Evolutionary conservation across 495 filamentous ascomycete species (phyloP), one percentile per base, ranked within the genome.

Genomic region (Penicillium nucicola): DNA sequence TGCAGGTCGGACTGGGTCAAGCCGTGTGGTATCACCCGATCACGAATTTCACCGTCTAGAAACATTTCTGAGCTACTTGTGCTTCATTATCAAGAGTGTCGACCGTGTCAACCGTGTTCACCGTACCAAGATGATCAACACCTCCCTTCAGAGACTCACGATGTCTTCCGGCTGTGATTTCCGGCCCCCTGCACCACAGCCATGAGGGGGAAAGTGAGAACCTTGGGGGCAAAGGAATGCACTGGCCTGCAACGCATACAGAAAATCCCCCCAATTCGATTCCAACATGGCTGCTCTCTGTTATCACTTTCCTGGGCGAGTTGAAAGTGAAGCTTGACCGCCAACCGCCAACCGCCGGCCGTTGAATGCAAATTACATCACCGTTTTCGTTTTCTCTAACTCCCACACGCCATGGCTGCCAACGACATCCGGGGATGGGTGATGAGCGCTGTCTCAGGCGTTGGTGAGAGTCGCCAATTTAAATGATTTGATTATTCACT

Each of bases 361-460:
- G 32, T 39, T 4, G 34, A 30, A 23, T 39, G 32, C 42, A 8
- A 53, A 47, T 60, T 37, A 56, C 57, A 60, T 60, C 57, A 60
- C 55, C 41, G 18, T 40, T 45, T 42, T 28, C 30, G 19, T 50
- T 42, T 43, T 45, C 51, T 49, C 53, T 48, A 57, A 30, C 45
- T 56, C 43, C 32, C 50, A 56, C 37, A 51, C 46, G 56, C 50
- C 60, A 75, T 74, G 74, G 71, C 65, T 56, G 59, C 79, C 56
- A 95, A 95, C 67, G 92, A 98, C 71, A 83, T 85, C 19, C 81
- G 90, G 56, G 93, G 95, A 50, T 98, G 93, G 93, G 85, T 97
- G 39, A 86, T 98, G 86, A 86, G 85, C 58, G 78, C 77, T 38
- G 80, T 91, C 57, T 96, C 91, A 62, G 93, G 91, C 37, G 75